Percentiles rank a stretch among this genome's conserved stretches.
These are phyloP conservation scores for Botrytis fabae DNA, from an alignment of 2,329 filamentous ascomycete species.

Conservation along the genomic window DNA sequence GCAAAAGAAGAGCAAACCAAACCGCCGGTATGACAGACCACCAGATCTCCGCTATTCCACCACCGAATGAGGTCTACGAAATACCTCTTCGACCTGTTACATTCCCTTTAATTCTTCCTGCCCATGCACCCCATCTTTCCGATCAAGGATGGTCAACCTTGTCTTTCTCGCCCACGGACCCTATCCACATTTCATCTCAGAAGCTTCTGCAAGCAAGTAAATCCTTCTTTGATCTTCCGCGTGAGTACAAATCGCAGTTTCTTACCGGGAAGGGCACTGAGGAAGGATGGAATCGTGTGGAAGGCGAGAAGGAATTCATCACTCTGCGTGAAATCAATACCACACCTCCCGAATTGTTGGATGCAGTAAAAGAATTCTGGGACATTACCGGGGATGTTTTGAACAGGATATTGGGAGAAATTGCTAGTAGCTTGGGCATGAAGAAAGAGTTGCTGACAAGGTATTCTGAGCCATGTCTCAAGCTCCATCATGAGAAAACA, in stretches of 20 bases:
- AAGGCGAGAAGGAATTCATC: constrained; percentile 38
- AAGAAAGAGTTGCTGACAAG: constrained; percentile 28
- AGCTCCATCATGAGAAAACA: constrained; percentile 27
- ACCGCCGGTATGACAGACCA: neutral
- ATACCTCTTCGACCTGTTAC: constrained; percentile 23
- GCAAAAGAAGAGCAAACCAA: neutral
- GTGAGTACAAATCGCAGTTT: constrained; percentile 30
- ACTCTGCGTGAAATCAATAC: constrained; percentile 31
- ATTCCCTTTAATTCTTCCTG: constrained; percentile 28
- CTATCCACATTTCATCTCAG: constrained; percentile 28
- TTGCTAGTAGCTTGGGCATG: constrained; percentile 35
- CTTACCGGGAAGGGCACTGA: constrained; percentile 31
- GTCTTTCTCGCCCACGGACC: constrained; percentile 24
- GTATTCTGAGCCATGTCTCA: constrained; percentile 33
- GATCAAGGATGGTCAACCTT: constrained; percentile 37
- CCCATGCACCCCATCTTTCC: constrained; percentile 27
- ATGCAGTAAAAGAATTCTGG: constrained; percentile 31
- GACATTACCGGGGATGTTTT: constrained; percentile 28
- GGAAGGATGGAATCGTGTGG: constrained; percentile 34
- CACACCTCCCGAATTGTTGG: constrained; percentile 29
- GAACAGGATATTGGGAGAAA: constrained; percentile 28
- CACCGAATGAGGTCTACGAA: neutral
- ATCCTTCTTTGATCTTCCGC: constrained; percentile 33
- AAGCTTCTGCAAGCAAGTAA: constrained; percentile 31
- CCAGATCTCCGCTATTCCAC: neutral